Evolutionary conservation across 495 filamentous ascomycete genomes (phyloP), one percentile per base, ranked within the genome.

Genomic region (Pyronema omphalodes): DNA sequence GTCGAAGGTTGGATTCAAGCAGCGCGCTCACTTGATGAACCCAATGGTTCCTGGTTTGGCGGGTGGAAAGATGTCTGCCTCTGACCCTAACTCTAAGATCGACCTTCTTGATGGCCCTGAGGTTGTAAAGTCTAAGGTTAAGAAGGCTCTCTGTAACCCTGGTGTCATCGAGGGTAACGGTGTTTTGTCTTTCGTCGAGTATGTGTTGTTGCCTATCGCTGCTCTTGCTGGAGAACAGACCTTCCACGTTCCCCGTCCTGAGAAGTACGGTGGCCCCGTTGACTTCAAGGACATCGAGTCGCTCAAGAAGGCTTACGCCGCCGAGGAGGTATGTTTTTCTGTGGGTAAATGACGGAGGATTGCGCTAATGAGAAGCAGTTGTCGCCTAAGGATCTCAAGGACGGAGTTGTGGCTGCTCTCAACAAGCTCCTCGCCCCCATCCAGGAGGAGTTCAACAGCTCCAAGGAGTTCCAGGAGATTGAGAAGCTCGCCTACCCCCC

Each of bases 21-120:
- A 82, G 64, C 76, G 88, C 39, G 86, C 86, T 29, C 89, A 95
- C 69, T 61, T 94, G 45, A 83, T 95, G 74, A 94, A 86, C 60
- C 76, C 84, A 1, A 93, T 98, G 83, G 80, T 96, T 6, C 78
- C 86, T 0, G 89, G 91, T 12, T 68, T 96, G 2, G 74, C 71
- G 37, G 85, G 86, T 14, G 91, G 83, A 45, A 53, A 48, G 14
- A 61, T 78, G 72, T 71, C 70, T 55, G 68, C 71, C 12, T 74
- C 69, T 18, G 75, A 77, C 56, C 71, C 76, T 35, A 81, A 86
- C 61, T 82, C 74, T 47, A 93, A 98, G 72, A 94, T 96, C 58
- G 91, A 96, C 66, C 72, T 98, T 7, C 74, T 98, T 5, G 91
- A 98, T 57, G 40, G 75, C 0, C 68, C 81, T 0, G 87, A 93